Conservation (phyloP, 2,329 filamentous ascomycete species). For the Lachnellula suecica region DNA sequence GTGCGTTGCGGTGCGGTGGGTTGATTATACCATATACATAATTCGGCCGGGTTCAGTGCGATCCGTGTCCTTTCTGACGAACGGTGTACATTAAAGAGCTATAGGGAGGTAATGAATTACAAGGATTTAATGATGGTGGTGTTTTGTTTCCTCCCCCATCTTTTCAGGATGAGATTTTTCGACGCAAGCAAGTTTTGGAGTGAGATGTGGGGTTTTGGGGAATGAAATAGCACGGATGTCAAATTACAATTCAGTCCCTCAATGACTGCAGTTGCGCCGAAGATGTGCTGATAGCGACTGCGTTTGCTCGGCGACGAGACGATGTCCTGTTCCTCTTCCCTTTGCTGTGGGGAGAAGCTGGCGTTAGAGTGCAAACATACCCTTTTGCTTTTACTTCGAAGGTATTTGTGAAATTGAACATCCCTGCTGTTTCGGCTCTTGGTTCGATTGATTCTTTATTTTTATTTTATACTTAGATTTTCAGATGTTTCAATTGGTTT, state of each 20-base stretch:
- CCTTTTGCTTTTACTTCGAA: neutral
- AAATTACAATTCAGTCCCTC: conserved; percentile 92
- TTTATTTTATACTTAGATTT: no score
- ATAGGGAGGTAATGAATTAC: neutral
- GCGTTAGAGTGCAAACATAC: conserved; percentile 20
- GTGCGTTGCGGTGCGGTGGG: no score
- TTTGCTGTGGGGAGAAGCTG: conserved; percentile 18
- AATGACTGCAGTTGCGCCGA: conserved; percentile 95
- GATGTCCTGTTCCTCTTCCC: conserved; percentile 14
- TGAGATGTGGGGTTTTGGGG: neutral
- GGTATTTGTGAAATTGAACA: no score
- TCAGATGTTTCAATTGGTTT: no score
- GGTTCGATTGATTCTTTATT: no score
- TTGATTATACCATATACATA: conserved; percentile 8
- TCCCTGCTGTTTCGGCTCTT: no score
- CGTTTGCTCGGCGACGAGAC: conserved; percentile 34
- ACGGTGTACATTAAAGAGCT: neutral
- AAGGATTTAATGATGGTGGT: conserved; percentile 4
- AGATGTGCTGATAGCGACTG: conserved; percentile 89
- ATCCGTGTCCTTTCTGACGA: neutral
- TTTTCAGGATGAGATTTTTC: no score
- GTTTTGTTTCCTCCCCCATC: no score
- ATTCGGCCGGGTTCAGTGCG: neutral
- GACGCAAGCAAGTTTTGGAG: neutral
- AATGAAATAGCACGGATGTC: conserved; percentile 84